Base-by-base conservation (phyloP, 2,329 filamentous ascomycete species). In the Claviceps maximensis region DNA sequence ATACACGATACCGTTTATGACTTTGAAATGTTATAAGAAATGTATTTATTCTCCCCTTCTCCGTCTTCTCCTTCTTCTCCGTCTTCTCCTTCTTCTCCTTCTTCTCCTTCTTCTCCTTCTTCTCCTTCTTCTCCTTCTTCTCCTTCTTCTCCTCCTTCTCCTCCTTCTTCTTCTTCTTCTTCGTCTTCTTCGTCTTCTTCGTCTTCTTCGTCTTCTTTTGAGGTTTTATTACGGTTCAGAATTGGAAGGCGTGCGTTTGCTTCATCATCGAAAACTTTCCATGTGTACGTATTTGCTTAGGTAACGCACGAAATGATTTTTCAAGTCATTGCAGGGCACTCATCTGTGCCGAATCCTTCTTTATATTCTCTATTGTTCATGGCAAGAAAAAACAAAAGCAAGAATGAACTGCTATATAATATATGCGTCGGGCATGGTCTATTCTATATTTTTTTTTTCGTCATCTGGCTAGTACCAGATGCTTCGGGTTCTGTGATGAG, bases 401-500 rank as follows among this genome's bases (percentile, higher is more conserved):
- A 38, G 36, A 38, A 38, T n/a, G 15, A 38, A 38, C 15, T 38
- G 3, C 33, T 36, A 2, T 36, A 36, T 54, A 47, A 2, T 36
- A 36, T 54, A 47, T 41, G 47, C 44, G 12, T 29, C 44, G 19
- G 31, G 19, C 31, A 47, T 27, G 29, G 15, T 49, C 38, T 52
- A 49, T n/a, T 51, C 48, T 51, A 27, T 41, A 21, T 36, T 31
- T 42, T 12, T 42, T 42, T 42, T 42, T 25, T 47, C 2, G 6
- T 36, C 13, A 8, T 25, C 10, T 17, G 51, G 57, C 52, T 69
- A 96, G 68, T 96, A 96, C 90, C 90, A 96, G 56, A 96, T 95
- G 63, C 89, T 94, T 65, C 90, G 80, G 45, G 90, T 95, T 58
- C 90, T 78, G 69, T 96, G 90, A 69, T 95, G 89, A 5, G 88